Conservation (phyloP, 2,329 filamentous ascomycete species). For the Monosporascus sp. region DNA sequence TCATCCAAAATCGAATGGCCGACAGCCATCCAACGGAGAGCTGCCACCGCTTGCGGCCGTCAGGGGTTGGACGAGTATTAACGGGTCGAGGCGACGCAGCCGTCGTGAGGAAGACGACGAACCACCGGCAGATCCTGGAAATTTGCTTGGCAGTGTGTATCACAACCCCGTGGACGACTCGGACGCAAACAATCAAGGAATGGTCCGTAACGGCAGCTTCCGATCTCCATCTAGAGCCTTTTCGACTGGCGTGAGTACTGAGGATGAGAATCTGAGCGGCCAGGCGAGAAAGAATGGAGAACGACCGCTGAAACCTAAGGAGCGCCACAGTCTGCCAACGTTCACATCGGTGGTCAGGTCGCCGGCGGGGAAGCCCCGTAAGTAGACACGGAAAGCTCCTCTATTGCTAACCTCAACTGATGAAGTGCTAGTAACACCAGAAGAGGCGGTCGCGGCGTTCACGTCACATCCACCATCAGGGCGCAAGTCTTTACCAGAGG, state of each 20-base stretch:
- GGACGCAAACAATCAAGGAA: conserved; percentile 15
- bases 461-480: conserved; percentile 21
- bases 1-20: conserved; percentile 9
- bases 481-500: conserved; percentile 24
- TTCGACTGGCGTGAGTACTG: conserved; percentile 9
- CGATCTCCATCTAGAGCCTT: conserved; percentile 7
- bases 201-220: conserved; percentile 13
- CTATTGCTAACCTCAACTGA: conserved; percentile 7
- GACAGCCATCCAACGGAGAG: conserved; percentile 8
- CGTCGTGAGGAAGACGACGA: conserved; percentile 23
- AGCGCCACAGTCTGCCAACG: conserved; percentile 23
- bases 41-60: conserved; percentile 12
- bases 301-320: conserved; percentile 21
- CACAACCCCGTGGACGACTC: conserved; percentile 26
- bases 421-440: conserved; percentile 10
- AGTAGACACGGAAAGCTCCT: neutral
- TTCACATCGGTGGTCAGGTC: conserved; percentile 12
- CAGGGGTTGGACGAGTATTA: conserved; percentile 25
- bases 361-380: conserved; percentile 11
- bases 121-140: conserved; percentile 22
- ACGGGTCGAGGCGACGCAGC: conserved; percentile 19
- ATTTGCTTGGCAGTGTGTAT: conserved; percentile 26
- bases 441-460: conserved; percentile 13
- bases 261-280: conserved; percentile 4
- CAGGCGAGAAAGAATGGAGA: conserved; percentile 7